These are phyloP conservation scores for Phytophthora idaei DNA, from an alignment of 352 stramenopile species.

Conservation along the genomic window DNA sequence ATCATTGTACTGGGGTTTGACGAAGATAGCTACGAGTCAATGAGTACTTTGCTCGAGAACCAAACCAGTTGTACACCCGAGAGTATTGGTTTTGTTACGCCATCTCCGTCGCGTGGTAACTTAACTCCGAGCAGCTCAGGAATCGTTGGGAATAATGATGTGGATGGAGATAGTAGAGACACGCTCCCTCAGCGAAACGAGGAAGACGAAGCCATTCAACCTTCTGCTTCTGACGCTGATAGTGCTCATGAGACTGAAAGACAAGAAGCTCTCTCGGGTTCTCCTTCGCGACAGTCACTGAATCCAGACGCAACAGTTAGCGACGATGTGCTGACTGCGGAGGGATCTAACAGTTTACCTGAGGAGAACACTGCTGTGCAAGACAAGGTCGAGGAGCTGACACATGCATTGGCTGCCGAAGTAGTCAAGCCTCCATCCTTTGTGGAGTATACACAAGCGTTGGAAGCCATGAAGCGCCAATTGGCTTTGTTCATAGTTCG, in stretches of 20 bases:
- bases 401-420: constrained; percentile 8
- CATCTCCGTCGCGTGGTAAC: constrained; percentile 8
- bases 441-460: constrained; percentile 32
- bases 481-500: constrained; percentile 32
- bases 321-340: neutral
- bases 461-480: constrained; percentile 34
- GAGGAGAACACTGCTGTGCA: constrained; percentile 4
- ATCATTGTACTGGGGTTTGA: constrained; percentile 69
- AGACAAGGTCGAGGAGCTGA: constrained; percentile 14
- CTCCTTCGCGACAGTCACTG: constrained; percentile 17
- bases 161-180: constrained; percentile 1
- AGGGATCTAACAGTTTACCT: constrained; percentile 4
- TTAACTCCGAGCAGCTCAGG: constrained; percentile 19
- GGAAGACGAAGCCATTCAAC: neutral
- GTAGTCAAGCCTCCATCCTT: constrained; percentile 25
- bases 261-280: constrained; percentile 11
- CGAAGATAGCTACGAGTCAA: constrained; percentile 72
- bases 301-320: neutral
- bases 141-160: constrained; percentile 14
- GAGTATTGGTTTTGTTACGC: constrained; percentile 3
- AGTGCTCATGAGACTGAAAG: constrained; percentile 1
- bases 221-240: neutral
- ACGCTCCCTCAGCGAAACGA: neutral
- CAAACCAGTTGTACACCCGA: constrained; percentile 3
- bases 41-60: constrained; percentile 28